Base-by-base conservation (phyloP, 495 filamentous ascomycete species). In the Lophiotrema nucula region DNA sequence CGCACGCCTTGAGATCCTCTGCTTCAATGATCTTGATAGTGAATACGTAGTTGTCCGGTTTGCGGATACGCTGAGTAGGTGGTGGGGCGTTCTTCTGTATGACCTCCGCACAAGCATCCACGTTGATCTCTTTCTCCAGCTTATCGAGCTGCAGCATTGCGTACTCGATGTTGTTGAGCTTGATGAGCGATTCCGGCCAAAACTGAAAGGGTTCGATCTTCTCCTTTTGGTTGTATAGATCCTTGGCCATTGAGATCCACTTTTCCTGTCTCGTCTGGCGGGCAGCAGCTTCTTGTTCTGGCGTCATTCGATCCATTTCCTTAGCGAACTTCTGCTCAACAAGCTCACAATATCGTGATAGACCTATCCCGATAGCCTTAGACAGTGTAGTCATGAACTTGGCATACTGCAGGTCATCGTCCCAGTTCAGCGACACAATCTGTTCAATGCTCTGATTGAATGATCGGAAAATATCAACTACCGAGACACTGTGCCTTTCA, bases 21-120 rank as follows among this genome's bases (percentile, higher is more conserved):
- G 88, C 95, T 67, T 99, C 95, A 25, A 99, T 90, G 46, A 99
- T 89, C 76, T 99, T 99, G 72, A 97, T 92, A 1, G 95, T 97
- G 71, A 99, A 99, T 45, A 97, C 90, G 67, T 95, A 97, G 53
- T 92, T 93, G 25, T 83, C 86, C 3, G 77, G 75, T 62, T 79
- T 84, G 66, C 83, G 60, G 37, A 63, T 50, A 21, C 62, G 56
- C 69, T 83, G 83, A 11, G 76, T 67, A 56, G 79, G 70, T 0
- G 85, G 81, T 24, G 85, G 83, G 21, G 81, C 76, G 59, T 85
- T 75, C 59, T 78, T 81, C 25, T 81, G 80, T 46, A 97, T 83
- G 6, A 93, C 81, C 44, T 90, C 89, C 4, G 92, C 90, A 67
- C 90, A 96, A 37, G 80, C 87, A 69, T 99, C 95, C n/a, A 96